Evolutionary conservation across 176 grass and related monocot genomes (phyloP), one percentile per base, ranked within the genome.

Genomic region (Ananas comosus): DNA sequence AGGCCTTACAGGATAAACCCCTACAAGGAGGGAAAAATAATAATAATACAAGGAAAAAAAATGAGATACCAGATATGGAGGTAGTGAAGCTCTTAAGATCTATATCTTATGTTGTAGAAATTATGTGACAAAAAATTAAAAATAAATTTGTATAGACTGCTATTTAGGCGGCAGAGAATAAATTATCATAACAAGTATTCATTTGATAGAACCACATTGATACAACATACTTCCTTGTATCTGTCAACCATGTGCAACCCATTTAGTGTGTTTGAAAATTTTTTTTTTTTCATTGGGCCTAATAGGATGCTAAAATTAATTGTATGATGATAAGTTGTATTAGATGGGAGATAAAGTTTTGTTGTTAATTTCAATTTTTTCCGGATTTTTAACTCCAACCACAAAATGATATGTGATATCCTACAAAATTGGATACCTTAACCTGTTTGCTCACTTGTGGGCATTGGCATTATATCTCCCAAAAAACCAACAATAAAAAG

Each of bases 1-100:
- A 29, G 88, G 92, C 71, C 81, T 80, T 18, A 92, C 86, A 66
- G 88, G 92, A 80, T 96, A 91, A n/a, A 96, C 88, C 49, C 92
- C 83, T 85, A 65, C 1, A 56, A 48, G 11, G 49, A 0, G 12
- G 13, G 12, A 10, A 51, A 64, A 2, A 23, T 14, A 1, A 70
- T 7, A 51, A 27, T 5, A 52, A 69, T 64, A 24, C 29, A 63
- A 47, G 27, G 51, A 1, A 53, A 53, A 64, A 24, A 51, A 63
- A 29, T 16, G 51, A 64, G 16, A 21, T 48, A 48, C 28, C 23
- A 66, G 12, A 42, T 66, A 61, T 61, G 56, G 2, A 19, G 33
- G 33, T 42, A 42, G 33, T 42, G 33, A 42, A 42, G 33, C 33
- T 42, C 33, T 42, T 42, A 42, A 42, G 33, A 42, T 42, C 33